phyloP scores from a whole-genome alignment of 108 stramenopile genomes.

The Cyclotella baltica region DNA sequence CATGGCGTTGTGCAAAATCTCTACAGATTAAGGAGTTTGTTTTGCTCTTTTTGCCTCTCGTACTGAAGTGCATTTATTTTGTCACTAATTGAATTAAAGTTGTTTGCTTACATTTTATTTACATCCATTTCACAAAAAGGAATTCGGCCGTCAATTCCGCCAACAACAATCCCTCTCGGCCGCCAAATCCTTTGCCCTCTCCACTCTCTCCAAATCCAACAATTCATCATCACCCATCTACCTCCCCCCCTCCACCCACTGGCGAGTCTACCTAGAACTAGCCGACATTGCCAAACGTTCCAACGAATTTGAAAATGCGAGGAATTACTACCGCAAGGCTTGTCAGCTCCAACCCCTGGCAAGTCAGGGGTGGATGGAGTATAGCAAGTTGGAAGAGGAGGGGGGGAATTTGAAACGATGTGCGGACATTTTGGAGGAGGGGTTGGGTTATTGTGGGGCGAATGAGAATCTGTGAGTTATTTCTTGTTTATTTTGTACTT shows the following conservation, averaged over 20 bases:
- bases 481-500: too few relatives aligned
- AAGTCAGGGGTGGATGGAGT: slow-evolving; percentile 95
- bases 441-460: slow-evolving; percentile 80
- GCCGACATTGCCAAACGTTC: slow-evolving; percentile 86
- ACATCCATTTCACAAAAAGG: slow-evolving; percentile 61
- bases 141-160: slow-evolving; percentile 72
- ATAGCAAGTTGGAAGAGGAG: slow-evolving; percentile 97
- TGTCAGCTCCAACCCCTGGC: slow-evolving; percentile 89
- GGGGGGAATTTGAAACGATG: slow-evolving; percentile 81
- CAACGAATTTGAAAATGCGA: slow-evolving; percentile 74
- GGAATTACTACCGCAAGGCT: slow-evolving; percentile 83
- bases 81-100: too few relatives aligned
- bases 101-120: too few relatives aligned
- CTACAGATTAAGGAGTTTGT: too few relatives aligned
- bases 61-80: too few relatives aligned
- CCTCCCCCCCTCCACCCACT: slow-evolving; percentile 72
- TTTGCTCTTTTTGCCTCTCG: background rate
- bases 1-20: too few relatives aligned
- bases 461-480: slow-evolving; percentile 69
- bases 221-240: slow-evolving; percentile 35
- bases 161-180: slow-evolving; percentile 60
- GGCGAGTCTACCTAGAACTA: slow-evolving; percentile 83
- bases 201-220: slow-evolving; percentile 43
- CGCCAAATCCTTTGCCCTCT: slow-evolving; percentile 69
- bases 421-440: slow-evolving; percentile 73